Percentiles rank a stretch among this genome's conserved stretches.
phyloP scores from a whole-genome alignment of 2,329 filamentous ascomycete species.

The Arthrinium phaeospermum region DNA sequence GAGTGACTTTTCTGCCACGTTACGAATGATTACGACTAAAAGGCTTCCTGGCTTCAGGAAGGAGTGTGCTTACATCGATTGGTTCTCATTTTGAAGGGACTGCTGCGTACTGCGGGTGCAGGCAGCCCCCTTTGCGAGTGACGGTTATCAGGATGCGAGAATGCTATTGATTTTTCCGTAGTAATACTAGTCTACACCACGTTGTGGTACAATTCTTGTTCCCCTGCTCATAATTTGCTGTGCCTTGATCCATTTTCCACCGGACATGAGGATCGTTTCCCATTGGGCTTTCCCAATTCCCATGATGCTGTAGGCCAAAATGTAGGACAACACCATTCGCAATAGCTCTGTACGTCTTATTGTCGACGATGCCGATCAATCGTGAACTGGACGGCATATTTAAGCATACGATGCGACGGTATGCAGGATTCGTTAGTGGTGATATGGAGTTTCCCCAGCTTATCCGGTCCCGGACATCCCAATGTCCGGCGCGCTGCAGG shows the following conservation, averaged over 20 bases:
- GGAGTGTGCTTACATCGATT: neutral
- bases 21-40: slow-evolving; percentile 14
- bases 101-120: neutral
- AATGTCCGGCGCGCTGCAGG: neutral
- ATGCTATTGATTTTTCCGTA: slow-evolving; percentile 3
- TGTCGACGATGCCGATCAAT: neutral
- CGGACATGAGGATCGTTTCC: too few species aligned
- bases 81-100: neutral
- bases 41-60: neutral
- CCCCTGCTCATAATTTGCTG: too few species aligned
- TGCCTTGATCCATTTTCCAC: too few species aligned
- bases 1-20: neutral
- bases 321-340: too few species aligned
- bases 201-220: neutral
- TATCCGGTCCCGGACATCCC: neutral
- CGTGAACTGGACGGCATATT: neutral
- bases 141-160: neutral
- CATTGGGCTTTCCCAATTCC: too few species aligned
- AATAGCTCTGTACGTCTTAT: too few species aligned
- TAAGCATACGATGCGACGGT: too few species aligned
- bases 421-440: neutral
- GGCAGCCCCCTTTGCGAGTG: neutral
- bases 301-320: too few species aligned
- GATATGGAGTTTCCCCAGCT: neutral
- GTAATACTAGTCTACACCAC: slow-evolving; percentile 7